A percentile compares a stretch with the other conserved stretches of the same genome.
Conservation (phyloP, 78 protist species). For the Dictyostelium capitatum region DNA sequence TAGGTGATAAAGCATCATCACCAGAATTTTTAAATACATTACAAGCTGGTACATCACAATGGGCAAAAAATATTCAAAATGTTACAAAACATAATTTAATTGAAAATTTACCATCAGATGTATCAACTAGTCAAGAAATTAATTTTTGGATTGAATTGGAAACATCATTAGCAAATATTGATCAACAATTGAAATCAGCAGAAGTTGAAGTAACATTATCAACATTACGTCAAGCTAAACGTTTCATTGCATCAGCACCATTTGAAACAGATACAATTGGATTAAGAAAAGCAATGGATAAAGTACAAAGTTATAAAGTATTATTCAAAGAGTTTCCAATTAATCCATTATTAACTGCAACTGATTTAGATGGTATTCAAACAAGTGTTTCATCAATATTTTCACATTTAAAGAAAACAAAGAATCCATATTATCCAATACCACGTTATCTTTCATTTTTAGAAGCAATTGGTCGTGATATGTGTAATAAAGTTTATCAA, state of each 20-base stretch:
- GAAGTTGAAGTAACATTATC: slow-evolving; percentile 65
- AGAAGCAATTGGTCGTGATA: slow-evolving; percentile 86
- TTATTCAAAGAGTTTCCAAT: slow-evolving; percentile 88
- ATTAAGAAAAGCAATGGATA: slow-evolving; percentile 65
- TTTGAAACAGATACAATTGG: slow-evolving; percentile 87
- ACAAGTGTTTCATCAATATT: slow-evolving; percentile 55
- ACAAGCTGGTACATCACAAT: slow-evolving; percentile 70
- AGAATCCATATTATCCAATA: slow-evolving; percentile 62
- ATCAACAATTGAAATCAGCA: slow-evolving; percentile 56
- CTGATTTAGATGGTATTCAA: slow-evolving; percentile 64
- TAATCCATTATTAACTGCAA: slow-evolving; percentile 77
- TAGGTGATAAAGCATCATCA: slow-evolving; percentile 43
- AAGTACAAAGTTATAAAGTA: slow-evolving; percentile 55
- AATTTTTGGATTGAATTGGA: slow-evolving; percentile 90
- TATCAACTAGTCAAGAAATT: slow-evolving; percentile 79
- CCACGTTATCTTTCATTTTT: slow-evolving; percentile 71
- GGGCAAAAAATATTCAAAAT: slow-evolving; percentile 88
- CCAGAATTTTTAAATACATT: slow-evolving; percentile 69
- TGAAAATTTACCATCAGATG: slow-evolving; percentile 66
- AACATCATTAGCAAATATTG: slow-evolving; percentile 48
- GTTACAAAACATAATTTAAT: slow-evolving; percentile 83
- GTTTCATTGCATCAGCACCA: slow-evolving; percentile 76
- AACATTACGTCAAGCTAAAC: slow-evolving; percentile 76
- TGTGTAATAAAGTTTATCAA: slow-evolving; percentile 49
- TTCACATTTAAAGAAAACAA: slow-evolving; percentile 77